Percentiles rank a stretch among this genome's conserved stretches.
Conservation (phyloP, 179 eudicot species). For the Sideroxylon spinosum region DNA sequence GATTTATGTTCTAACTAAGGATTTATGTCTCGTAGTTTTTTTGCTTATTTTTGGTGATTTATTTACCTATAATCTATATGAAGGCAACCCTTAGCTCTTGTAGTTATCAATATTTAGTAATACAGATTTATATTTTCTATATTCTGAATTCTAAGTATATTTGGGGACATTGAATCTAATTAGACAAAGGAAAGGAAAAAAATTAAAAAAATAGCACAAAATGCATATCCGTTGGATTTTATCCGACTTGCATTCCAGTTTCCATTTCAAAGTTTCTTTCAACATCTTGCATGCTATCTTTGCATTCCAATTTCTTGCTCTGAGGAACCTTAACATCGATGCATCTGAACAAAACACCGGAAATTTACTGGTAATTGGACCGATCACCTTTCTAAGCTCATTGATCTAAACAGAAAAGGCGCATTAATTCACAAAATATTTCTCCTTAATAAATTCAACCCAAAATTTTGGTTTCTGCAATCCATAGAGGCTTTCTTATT, state of each 20-base stretch:
- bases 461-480: neutral
- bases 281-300: conserved; percentile 36
- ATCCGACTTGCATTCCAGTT: conserved; percentile 31
- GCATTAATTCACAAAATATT: neutral
- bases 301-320: conserved; percentile 42
- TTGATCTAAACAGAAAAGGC: conserved; percentile 23
- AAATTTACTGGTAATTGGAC: conserved; percentile 29
- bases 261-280: conserved; percentile 38
- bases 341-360: conserved; percentile 34
- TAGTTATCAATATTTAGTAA: no score
- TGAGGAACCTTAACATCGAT: conserved; percentile 34
- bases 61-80: no score
- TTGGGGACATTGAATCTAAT: no score
- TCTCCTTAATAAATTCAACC: neutral
- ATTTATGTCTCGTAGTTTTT: no score
- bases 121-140: no score
- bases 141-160: no score
- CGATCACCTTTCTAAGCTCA: conserved; percentile 32
- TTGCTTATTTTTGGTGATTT: no score
- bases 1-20: no score
- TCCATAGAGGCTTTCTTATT: neutral
- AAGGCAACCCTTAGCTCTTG: no score
- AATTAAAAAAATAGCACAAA: neutral
- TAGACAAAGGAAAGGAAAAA: no score
- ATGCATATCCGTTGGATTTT: conserved; percentile 35